Evolutionary conservation across 306 rosid species (phyloP).

Genomic region (Citrullus amarus): DNA sequence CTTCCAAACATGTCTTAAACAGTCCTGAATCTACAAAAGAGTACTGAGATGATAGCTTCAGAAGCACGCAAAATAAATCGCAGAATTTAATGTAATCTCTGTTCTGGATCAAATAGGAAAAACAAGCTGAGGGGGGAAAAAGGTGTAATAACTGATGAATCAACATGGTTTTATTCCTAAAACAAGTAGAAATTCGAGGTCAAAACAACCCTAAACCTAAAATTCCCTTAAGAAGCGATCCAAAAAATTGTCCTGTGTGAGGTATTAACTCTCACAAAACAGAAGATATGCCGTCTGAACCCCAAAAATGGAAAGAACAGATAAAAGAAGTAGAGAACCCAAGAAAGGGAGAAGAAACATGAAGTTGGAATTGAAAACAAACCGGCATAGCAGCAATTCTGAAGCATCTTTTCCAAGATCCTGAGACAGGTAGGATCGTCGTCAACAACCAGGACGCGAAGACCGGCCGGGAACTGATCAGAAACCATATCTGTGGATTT

Average conservation of each 20-base stretch:
- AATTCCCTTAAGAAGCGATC: neutral
- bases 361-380: neutral
- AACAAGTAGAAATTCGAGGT: neutral
- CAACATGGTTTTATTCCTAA: neutral
- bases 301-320: neutral
- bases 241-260: neutral
- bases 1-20: too few relatives aligned
- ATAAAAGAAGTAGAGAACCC: neutral
- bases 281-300: neutral
- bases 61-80: neutral
- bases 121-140: neutral
- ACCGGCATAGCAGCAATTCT: slow-evolving; percentile 79
- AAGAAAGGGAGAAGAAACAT: neutral
- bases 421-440: slow-evolving; percentile 94
- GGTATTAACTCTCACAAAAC: neutral
- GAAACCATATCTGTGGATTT: slow-evolving; percentile 49
- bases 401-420: slow-evolving; percentile 94
- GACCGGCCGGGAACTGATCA: slow-evolving; percentile 85
- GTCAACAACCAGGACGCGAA: slow-evolving; percentile 83
- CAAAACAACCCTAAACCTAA: neutral
- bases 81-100: neutral
- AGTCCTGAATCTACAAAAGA: neutral
- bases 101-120: neutral
- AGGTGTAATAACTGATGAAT: neutral
- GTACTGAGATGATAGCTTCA: neutral